These are phyloP conservation scores for Trichophyton schoenleinii DNA, from an alignment of 2,329 filamentous ascomycete genomes.

Conservation along the genomic window DNA sequence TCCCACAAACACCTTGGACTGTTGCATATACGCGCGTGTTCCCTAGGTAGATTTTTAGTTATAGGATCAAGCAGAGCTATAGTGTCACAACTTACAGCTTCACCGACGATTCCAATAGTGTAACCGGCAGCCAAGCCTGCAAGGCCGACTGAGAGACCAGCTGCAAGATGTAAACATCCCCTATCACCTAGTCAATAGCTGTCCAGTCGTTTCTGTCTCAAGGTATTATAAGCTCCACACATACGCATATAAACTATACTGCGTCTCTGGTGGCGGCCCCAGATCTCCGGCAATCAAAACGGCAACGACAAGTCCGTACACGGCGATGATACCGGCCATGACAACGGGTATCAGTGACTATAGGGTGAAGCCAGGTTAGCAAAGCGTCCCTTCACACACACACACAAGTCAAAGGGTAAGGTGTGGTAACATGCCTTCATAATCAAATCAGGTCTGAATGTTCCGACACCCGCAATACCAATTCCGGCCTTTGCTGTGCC, in stretches of 20 bases:
- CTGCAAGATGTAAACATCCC: slow-evolving; percentile 86
- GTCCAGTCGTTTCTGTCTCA: neutral
- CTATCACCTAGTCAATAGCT: slow-evolving; percentile 32
- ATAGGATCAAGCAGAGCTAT: neutral
- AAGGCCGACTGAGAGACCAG: slow-evolving; percentile 80
- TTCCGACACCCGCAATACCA: slow-evolving; percentile 54
- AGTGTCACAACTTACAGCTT: slow-evolving; percentile 48
- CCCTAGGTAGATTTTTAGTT: slow-evolving; percentile 37
- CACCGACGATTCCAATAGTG: slow-evolving; percentile 89
- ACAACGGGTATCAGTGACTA: slow-evolving; percentile 45
- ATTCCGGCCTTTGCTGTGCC: slow-evolving; percentile 57
- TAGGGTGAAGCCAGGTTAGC: slow-evolving; percentile 13
- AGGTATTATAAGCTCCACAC: slow-evolving; percentile 27
- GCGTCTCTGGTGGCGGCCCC: slow-evolving; percentile 51
- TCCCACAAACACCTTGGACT: slow-evolving; percentile 90
- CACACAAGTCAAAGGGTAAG: neutral
- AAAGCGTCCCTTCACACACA: neutral
- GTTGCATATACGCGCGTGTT: slow-evolving; percentile 89
- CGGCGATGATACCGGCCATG: slow-evolving; percentile 98
- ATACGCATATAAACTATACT: slow-evolving; percentile 76
- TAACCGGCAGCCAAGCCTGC: slow-evolving; percentile 91
- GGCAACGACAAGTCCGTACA: slow-evolving; percentile 92
- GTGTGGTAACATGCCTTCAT: slow-evolving; percentile 46
- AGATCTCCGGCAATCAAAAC: slow-evolving; percentile 92
- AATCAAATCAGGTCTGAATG: slow-evolving; percentile 53